A percentile compares a stretch with the other conserved stretches of the same genome.
Conservation (phyloP, 768 basidiomycete species). For the Lactarius deliciosus region DNA sequence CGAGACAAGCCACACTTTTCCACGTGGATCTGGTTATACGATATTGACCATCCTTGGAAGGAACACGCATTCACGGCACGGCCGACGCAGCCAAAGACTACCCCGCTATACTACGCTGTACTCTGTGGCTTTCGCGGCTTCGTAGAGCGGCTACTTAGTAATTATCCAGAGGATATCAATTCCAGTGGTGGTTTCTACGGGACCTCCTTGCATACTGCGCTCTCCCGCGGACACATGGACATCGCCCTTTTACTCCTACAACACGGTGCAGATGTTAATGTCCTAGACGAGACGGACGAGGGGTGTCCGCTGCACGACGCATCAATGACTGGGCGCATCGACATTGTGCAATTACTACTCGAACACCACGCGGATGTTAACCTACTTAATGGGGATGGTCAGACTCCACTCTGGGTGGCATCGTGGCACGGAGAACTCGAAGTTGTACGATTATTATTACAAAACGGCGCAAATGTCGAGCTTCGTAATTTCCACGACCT, state of each 20-base stretch:
- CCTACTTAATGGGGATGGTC: background rate
- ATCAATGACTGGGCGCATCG: background rate
- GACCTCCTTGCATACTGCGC: background rate
- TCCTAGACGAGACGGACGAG: background rate
- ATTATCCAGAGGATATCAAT: background rate
- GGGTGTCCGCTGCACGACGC: background rate
- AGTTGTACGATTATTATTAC: background rate
- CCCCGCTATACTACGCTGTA: background rate
- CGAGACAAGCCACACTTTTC: background rate
- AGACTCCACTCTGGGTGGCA: background rate
- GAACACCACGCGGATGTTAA: background rate
- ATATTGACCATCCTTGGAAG: background rate
- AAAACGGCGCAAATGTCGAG: background rate
- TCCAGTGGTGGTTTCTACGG: background rate
- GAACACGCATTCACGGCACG: background rate
- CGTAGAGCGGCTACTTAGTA: background rate
- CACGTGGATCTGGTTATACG: slow-evolving; percentile 4
- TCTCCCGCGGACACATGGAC: background rate
- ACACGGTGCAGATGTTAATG: background rate
- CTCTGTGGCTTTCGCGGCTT: background rate
- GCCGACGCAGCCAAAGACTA: background rate
- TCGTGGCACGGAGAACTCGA: background rate
- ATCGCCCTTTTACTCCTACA: background rate
- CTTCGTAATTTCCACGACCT: background rate
- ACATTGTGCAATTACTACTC: background rate